phyloP scores from a whole-genome alignment of 2,329 filamentous ascomycete genomes.

The Penicillium sp. region DNA sequence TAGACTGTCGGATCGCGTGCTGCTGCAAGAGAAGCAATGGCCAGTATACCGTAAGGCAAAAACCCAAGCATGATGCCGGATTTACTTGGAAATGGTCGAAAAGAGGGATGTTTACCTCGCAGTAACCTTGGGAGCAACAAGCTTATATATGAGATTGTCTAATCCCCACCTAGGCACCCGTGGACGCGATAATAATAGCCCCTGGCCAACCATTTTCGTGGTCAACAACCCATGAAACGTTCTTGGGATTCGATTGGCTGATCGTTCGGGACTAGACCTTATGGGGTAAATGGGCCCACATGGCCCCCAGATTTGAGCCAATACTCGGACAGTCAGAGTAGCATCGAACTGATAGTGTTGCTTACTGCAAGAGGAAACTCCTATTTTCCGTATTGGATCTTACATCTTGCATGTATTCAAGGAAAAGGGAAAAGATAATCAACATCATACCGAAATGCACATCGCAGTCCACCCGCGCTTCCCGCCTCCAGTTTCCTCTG shows the following conservation, averaged over 20 bases:
- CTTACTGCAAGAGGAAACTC: not conserved
- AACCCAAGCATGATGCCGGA: not conserved
- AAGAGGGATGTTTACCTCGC: not conserved
- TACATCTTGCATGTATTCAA: not conserved
- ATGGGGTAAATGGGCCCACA: not conserved
- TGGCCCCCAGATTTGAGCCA: not conserved
- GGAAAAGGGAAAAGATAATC: not conserved
- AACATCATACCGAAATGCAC: not conserved
- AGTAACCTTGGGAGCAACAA: not conserved
- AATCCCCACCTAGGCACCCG: no score
- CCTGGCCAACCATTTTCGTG: not conserved
- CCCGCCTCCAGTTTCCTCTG: not conserved
- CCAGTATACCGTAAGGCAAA: not conserved
- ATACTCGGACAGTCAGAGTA: not conserved
- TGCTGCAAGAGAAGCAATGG: constrained; percentile 14
- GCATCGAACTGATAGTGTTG: not conserved
- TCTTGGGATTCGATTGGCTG: not conserved
- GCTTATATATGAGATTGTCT: not conserved
- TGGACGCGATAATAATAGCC: not conserved
- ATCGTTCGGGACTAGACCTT: not conserved
- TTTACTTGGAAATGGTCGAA: not conserved
- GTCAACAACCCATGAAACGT: not conserved
- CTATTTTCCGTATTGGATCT: not conserved
- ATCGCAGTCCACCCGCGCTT: not conserved
- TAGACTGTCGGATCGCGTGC: constrained; percentile 53